These are phyloP conservation scores for Ceratobasidium sp. DNA, from an alignment of 1,284 basidiomycete species.

Conservation along the genomic window DNA sequence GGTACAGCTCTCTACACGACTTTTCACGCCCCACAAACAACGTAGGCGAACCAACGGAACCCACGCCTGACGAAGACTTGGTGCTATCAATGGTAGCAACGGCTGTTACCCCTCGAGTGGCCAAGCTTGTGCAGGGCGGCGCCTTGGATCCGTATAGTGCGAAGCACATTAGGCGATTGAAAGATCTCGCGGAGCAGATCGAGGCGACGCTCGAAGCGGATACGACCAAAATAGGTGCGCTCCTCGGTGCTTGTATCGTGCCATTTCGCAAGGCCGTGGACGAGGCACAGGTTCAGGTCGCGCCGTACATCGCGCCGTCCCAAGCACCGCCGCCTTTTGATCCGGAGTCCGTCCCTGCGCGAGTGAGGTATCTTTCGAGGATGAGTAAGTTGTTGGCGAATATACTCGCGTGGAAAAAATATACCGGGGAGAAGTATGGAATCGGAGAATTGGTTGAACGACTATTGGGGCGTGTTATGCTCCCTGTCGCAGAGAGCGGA, in stretches of 20 bases:
- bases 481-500: slow-evolving; percentile 75
- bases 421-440: slow-evolving; percentile 70
- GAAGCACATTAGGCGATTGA: slow-evolving; percentile 69
- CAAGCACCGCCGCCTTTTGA: slow-evolving; percentile 70
- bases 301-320: slow-evolving; percentile 56
- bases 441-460: slow-evolving; percentile 67
- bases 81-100: slow-evolving; percentile 89
- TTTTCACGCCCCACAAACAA: slow-evolving; percentile 71
- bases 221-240: slow-evolving; percentile 64
- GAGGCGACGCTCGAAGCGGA: slow-evolving; percentile 78
- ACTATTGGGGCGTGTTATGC: slow-evolving; percentile 70
- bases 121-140: slow-evolving; percentile 74
- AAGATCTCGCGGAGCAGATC: slow-evolving; percentile 84
- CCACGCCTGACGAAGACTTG: slow-evolving; percentile 88
- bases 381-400: slow-evolving; percentile 79
- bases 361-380: slow-evolving; percentile 75
- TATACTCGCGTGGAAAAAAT: slow-evolving; percentile 79
- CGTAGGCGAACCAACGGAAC: slow-evolving; percentile 53
- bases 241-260: slow-evolving; percentile 71
- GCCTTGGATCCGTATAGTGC: slow-evolving; percentile 85
- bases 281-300: slow-evolving; percentile 61
- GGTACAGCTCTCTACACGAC: slow-evolving; percentile 81
- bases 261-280: slow-evolving; percentile 69
- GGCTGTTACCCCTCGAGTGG: slow-evolving; percentile 79
- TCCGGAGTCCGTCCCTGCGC: slow-evolving; percentile 77